These are phyloP conservation scores for Phenoliferia sp. DNA, from an alignment of 1,284 basidiomycete species.

Conservation along the genomic window DNA sequence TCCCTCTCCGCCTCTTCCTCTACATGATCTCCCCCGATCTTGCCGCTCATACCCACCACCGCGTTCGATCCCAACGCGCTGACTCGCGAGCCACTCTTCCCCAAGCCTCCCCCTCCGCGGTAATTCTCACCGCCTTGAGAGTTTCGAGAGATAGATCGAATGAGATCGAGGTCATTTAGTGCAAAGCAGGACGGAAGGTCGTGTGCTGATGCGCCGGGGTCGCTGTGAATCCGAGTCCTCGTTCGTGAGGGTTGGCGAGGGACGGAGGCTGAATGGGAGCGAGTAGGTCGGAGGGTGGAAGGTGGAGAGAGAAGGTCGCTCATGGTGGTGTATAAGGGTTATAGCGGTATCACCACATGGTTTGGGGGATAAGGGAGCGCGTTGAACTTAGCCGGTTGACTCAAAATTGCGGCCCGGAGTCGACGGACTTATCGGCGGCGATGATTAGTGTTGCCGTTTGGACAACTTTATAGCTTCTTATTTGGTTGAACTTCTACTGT, in stretches of 20 bases:
- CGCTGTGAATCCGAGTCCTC: background rate
- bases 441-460: no score
- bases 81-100: background rate
- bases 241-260: background rate
- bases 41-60: background rate
- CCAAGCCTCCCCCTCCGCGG: slow-evolving; percentile 1
- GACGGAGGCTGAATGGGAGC: background rate
- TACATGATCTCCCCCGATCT: background rate
- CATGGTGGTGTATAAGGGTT: no score
- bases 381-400: no score
- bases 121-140: background rate
- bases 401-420: no score
- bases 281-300: no score
- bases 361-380: no score
- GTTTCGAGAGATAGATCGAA: background rate
- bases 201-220: background rate
- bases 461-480: no score
- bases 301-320: no score
- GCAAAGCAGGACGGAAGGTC: background rate
- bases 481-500: no score
- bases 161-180: background rate
- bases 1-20: background rate
- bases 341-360: no score
- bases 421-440: no score
- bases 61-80: background rate